Percentiles rank a stretch among this genome's conserved stretches.
Conservation (phyloP, 371 early-diverging fungal species). For the Mortierella sp. region DNA sequence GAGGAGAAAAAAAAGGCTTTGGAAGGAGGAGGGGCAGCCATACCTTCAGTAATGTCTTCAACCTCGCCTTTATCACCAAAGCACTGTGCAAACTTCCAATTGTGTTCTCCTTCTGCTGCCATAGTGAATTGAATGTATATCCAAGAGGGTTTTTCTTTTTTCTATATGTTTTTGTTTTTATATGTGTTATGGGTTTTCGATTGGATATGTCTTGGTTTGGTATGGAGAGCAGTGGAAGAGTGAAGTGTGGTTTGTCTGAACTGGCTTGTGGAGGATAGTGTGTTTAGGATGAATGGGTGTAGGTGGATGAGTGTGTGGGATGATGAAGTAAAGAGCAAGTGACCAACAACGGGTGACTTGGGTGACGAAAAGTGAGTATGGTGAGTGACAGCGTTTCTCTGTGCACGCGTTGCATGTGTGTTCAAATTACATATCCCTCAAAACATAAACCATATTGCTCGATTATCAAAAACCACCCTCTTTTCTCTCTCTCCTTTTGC, state of each 20-base stretch:
- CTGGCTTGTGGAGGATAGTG: background rate
- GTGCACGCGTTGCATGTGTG: constrained; percentile 3
- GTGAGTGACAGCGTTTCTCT: constrained; percentile 2
- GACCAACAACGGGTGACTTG: constrained; percentile 4
- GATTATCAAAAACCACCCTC: background rate
- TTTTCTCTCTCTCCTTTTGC: background rate
- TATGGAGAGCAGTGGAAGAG: background rate
- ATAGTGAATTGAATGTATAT: constrained; percentile 15
- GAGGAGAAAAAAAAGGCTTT: background rate
- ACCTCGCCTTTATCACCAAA: constrained; percentile 99
- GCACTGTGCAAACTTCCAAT: constrained; percentile 98
- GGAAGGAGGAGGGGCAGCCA: background rate
- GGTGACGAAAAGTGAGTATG: background rate
- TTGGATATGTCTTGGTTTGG: background rate
- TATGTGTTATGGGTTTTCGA: background rate
- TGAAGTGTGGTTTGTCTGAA: background rate
- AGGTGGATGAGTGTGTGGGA: background rate
- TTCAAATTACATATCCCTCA: background rate
- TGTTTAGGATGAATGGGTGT: background rate
- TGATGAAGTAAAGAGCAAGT: constrained; percentile 2
- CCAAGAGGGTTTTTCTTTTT: background rate
- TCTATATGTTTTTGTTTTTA: background rate
- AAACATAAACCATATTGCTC: background rate
- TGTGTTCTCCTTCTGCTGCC: constrained; percentile 69
- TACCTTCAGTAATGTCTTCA: constrained; percentile 98